A percentile compares a stretch with the other conserved stretches of the same genome.
phyloP scores from a whole-genome alignment of 2,329 filamentous ascomycete species.

The Cordyceps cateniannulata region DNA sequence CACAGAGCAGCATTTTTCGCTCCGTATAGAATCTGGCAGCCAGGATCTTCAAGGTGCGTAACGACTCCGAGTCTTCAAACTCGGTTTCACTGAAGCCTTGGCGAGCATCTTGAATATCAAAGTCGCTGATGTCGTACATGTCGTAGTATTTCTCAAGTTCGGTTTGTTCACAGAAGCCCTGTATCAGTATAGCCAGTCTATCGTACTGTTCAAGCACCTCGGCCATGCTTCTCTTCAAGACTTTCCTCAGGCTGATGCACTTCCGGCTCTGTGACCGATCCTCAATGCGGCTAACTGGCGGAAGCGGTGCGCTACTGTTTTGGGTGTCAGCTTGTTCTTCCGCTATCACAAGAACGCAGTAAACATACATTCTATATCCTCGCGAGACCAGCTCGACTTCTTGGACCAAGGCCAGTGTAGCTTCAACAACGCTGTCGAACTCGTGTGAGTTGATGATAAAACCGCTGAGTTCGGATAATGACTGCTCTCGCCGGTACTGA shows the following conservation, averaged over 20 bases:
- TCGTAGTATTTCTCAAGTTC: conserved; percentile 92
- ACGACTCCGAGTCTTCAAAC: conserved; percentile 69
- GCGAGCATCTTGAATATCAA: conserved; percentile 66
- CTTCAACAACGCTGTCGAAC: conserved; percentile 70
- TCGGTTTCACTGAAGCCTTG: conserved; percentile 59
- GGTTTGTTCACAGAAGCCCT: conserved; percentile 67
- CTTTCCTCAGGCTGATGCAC: conserved; percentile 72
- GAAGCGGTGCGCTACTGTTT: conserved; percentile 73
- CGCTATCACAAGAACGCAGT: conserved; percentile 23
- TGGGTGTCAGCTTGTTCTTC: conserved; percentile 16
- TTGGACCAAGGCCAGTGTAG: conserved; percentile 76
- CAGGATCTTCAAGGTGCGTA: conserved; percentile 73
- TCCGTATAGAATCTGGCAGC: conserved; percentile 74
- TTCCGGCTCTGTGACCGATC: conserved; percentile 71
- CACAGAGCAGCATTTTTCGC: conserved; percentile 80
- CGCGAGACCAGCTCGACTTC: conserved; percentile 94
- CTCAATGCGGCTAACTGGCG: conserved; percentile 87
- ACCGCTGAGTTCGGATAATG: conserved; percentile 59
- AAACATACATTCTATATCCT: conserved; percentile 68
- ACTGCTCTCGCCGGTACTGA: conserved; percentile 68
- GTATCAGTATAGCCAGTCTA: conserved; percentile 61
- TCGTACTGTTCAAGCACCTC: conserved; percentile 67
- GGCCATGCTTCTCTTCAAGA: conserved; percentile 63
- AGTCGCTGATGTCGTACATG: conserved; percentile 71
- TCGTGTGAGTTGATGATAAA: conserved; percentile 71